These are phyloP conservation scores for Saccharomyces hybrid DNA, from an alignment of 1,139 yeast genomes.

Conservation along the genomic window DNA sequence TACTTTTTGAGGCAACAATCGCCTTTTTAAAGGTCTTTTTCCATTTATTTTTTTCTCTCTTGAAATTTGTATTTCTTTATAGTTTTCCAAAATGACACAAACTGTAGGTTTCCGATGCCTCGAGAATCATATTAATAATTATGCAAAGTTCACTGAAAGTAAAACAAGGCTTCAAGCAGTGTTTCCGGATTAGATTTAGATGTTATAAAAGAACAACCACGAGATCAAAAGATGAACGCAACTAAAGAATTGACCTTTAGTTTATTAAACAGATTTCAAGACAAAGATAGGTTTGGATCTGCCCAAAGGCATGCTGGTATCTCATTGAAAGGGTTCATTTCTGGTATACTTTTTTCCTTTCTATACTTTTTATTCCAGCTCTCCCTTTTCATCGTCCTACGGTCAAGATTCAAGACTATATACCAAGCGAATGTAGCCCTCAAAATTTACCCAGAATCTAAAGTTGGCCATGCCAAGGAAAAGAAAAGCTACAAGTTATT, in stretches of 20 bases:
- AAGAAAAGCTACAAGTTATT: too few relatives aligned
- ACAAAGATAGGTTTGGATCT: constrained; percentile 32
- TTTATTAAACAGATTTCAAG: not conserved
- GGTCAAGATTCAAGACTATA: constrained; percentile 41
- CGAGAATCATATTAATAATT: not conserved
- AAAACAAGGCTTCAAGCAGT: too few relatives aligned
- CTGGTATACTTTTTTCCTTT: constrained; percentile 45
- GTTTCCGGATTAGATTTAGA: not conserved
- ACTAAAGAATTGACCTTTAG: not conserved
- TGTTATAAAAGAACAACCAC: not conserved
- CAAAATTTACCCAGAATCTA: constrained; percentile 29
- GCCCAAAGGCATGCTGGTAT: constrained; percentile 38
- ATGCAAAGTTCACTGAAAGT: not conserved
- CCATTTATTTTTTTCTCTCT: too few relatives aligned
- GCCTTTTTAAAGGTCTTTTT: not conserved
- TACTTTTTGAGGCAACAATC: not conserved
- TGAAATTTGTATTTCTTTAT: not conserved
- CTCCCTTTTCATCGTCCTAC: constrained; percentile 43
- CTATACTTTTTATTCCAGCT: constrained; percentile 47
- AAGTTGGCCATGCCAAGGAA: not conserved
- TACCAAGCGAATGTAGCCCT: constrained; percentile 51
- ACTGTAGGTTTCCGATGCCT: not conserved
- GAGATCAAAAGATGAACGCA: not conserved
- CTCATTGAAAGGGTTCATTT: constrained; percentile 40
- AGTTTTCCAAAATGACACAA: not conserved